Percentiles rank a stretch among this genome's conserved stretches.
Conservation (phyloP, 1,284 basidiomycete genomes). For the Trametes sp. region DNA sequence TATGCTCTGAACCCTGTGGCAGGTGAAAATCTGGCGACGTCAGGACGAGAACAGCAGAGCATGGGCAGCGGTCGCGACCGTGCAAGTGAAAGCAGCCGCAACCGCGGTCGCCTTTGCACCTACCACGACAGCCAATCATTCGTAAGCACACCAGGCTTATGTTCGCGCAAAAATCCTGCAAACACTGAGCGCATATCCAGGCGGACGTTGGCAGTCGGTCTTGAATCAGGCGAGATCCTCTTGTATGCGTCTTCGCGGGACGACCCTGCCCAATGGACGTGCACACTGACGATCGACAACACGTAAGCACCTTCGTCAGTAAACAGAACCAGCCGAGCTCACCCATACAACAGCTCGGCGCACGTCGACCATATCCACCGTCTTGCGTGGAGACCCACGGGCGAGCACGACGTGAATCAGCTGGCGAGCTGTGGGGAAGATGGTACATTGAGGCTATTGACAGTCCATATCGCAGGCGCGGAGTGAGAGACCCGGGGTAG, state of each 20-base stretch:
- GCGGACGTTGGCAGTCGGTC: slow-evolving; percentile 69
- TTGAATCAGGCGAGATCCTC: slow-evolving; percentile 73
- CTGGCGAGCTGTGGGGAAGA: slow-evolving; percentile 78
- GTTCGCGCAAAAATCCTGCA: no score
- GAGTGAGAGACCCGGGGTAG: slow-evolving; percentile 44
- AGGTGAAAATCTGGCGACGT: slow-evolving; percentile 79
- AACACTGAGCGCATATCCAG: slow-evolving; percentile 49
- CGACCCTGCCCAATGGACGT: slow-evolving; percentile 55
- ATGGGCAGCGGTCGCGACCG: slow-evolving; percentile 61
- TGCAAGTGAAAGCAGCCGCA: slow-evolving; percentile 70
- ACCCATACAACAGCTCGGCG: slow-evolving; percentile 52
- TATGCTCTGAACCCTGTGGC: not conserved
- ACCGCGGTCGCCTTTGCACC: slow-evolving; percentile 75
- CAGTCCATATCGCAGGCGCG: slow-evolving; percentile 53
- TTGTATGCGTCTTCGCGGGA: slow-evolving; percentile 55
- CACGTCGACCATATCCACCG: slow-evolving; percentile 76
- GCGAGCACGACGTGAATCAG: slow-evolving; percentile 34
- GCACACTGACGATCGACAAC: slow-evolving; percentile 52
- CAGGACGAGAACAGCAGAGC: slow-evolving; percentile 42
- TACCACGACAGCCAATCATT: slow-evolving; percentile 39
- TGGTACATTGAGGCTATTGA: slow-evolving; percentile 78
- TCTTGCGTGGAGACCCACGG: slow-evolving; percentile 67
- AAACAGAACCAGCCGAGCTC: not conserved
- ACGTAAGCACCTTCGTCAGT: slow-evolving; percentile 47
- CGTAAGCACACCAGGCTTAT: slow-evolving; percentile 46